A percentile compares a stretch with the other conserved stretches of the same genome.
phyloP scores from a whole-genome alignment of 2,329 filamentous ascomycete species.

The Coniella lustricola region DNA sequence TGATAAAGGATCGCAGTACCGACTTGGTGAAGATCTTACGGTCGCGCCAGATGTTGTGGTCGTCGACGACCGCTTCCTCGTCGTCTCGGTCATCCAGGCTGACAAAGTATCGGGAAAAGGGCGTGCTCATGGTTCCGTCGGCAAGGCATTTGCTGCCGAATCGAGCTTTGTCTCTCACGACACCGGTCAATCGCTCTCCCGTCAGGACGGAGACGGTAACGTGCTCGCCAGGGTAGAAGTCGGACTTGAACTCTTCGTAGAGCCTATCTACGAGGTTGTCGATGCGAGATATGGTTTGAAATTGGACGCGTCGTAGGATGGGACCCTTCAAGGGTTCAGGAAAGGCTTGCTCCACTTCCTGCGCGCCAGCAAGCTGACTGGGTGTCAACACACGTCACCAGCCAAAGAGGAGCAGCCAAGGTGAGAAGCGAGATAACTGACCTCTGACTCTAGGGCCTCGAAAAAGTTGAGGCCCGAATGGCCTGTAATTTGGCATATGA shows the following conservation, averaged over 20 bases:
- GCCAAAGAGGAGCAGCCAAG: background rate
- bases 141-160: conserved; percentile 57
- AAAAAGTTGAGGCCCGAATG: conserved; percentile 89
- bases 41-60: conserved; percentile 76
- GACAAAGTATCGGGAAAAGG: conserved; percentile 75
- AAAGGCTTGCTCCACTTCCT: conserved; percentile 85
- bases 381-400: conserved; percentile 23
- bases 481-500: conserved; percentile 93
- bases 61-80: conserved; percentile 72
- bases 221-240: conserved; percentile 84
- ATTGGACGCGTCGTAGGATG: conserved; percentile 84
- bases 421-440: conserved; percentile 36
- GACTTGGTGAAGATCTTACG: conserved; percentile 91
- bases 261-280: conserved; percentile 68
- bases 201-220: conserved; percentile 66
- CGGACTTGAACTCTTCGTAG: conserved; percentile 74
- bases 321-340: conserved; percentile 87
- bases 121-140: conserved; percentile 63
- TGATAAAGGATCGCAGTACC: conserved; percentile 87
- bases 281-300: conserved; percentile 80
- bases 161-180: conserved; percentile 78
- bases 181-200: conserved; percentile 63
- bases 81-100: conserved; percentile 60
- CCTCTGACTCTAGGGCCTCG: conserved; percentile 85
- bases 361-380: conserved; percentile 64